phyloP scores from a whole-genome alignment of 371 early-diverging fungal genomes.

The Capillidium heterosporum region DNA sequence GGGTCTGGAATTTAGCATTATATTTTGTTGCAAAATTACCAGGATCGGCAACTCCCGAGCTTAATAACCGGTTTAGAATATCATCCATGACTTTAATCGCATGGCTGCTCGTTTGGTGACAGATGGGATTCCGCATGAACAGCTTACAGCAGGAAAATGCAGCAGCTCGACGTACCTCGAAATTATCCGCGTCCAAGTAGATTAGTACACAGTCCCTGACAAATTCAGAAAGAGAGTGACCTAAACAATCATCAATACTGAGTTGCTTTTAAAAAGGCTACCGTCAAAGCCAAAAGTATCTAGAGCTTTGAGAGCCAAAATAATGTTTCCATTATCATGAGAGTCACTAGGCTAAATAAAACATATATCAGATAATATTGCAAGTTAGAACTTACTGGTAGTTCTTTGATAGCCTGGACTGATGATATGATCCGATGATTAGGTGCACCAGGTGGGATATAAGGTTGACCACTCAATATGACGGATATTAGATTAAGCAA shows the following conservation, averaged over 20 bases:
- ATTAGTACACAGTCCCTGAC: constrained; percentile 68
- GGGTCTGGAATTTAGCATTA: constrained; percentile 26
- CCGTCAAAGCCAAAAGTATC: constrained; percentile 74
- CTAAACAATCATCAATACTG: constrained; percentile 10
- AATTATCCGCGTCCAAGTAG: constrained; percentile 70
- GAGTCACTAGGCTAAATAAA: neutral
- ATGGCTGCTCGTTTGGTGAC: constrained; percentile 60
- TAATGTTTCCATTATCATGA: constrained; percentile 37
- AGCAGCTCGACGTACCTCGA: constrained; percentile 70
- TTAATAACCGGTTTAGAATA: constrained; percentile 68
- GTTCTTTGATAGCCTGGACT: neutral
- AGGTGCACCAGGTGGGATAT: constrained; percentile 65
- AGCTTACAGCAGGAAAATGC: constrained; percentile 78
- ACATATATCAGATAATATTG: neutral
- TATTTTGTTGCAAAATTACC: too few relatives aligned
- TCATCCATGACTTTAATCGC: constrained; percentile 76
- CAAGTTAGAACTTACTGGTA: neutral
- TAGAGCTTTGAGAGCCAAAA: constrained; percentile 71
- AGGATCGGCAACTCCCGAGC: constrained; percentile 77
- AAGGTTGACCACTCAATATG: constrained; percentile 69
- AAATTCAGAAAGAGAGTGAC: constrained; percentile 74
- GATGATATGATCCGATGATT: constrained; percentile 8
- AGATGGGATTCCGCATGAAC: constrained; percentile 52
- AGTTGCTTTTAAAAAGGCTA: constrained; percentile 5
- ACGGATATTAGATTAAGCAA: constrained; percentile 76